Evolutionary conservation across 345 rosid genomes (phyloP), one percentile per base, ranked within the genome.

Genomic region (Barbarea vulgaris): DNA sequence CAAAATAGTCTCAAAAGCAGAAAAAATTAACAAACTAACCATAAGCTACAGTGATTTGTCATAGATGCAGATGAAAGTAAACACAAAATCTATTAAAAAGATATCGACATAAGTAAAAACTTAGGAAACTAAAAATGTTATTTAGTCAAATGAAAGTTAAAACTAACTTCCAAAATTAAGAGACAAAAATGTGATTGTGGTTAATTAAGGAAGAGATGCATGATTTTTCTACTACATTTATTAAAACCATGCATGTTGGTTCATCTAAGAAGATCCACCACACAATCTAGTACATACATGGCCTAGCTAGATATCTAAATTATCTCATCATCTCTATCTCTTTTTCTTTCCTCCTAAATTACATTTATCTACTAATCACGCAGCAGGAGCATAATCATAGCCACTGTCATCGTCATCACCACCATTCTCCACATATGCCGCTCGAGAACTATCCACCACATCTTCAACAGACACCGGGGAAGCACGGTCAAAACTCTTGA

Each of bases 361-460:
- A 69, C 28, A 54, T 17, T 54, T 42, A 9, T 47, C 30, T 47
- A 6, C 56, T 28, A 61, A 76, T 76, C 55, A 76, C 7, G 74
- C 79, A 48, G 74, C 79, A 7, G 74, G 79, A 68, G 74, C 74
- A 61, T 76, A 69, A 76, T 68, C 79, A 4, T 60, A 76, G 50
- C 47, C 69, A 76, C 50, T 24, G 8, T 76, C 79, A 17, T 76
- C 79, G n/a, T 76, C 79, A 21, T 76, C 79, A 21, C 79, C 79
- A 27, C 69, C 79, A 61, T 76, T 68, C 44, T 76, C 79, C 7
- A 9, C 28, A 69, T 52, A 52, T 22, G 37, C 64, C 6, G 1
- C 56, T 41, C 7, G 30, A 69, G 61, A 59, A 53, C 14, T 37
- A 13, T 68, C 63, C 67, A 48, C 79, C 34, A 46, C 17, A 67